Percentiles rank a stretch among this genome's conserved stretches.
phyloP scores from a whole-genome alignment of 208 protist species.

The Leishmania lainsoni region DNA sequence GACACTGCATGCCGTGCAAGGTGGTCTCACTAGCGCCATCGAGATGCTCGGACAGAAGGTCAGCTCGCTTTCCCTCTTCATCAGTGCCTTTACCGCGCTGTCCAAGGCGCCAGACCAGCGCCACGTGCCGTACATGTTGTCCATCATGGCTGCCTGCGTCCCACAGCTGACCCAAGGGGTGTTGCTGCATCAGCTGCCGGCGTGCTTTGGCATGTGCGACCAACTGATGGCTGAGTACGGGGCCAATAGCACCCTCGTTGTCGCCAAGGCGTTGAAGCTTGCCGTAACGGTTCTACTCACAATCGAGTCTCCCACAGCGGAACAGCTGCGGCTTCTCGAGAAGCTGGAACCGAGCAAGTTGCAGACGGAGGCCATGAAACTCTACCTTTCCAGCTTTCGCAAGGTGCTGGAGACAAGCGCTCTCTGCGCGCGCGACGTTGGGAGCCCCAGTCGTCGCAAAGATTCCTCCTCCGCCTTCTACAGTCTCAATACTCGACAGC shows the following conservation, averaged over 20 bases:
- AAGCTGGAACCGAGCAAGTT: conserved; percentile 78
- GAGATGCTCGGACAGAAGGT: conserved; percentile 60
- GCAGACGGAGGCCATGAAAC: conserved; percentile 63
- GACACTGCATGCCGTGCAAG: conserved; percentile 69
- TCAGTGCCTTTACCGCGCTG: conserved; percentile 72
- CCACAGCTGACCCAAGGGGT: conserved; percentile 74
- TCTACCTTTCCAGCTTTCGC: conserved; percentile 77
- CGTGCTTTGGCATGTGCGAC: conserved; percentile 58
- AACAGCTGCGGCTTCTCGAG: conserved; percentile 43
- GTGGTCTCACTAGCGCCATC: conserved; percentile 75
- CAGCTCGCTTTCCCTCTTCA: conserved; percentile 79
- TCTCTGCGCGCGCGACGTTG: conserved; percentile 28
- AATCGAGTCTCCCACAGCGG: conserved; percentile 56
- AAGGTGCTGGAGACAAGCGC: conserved; percentile 81
- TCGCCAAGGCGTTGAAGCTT: conserved; percentile 78
- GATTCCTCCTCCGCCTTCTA: conserved; percentile 21
- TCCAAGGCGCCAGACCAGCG: conserved; percentile 66
- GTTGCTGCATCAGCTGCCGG: conserved; percentile 52
- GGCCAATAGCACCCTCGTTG: conserved; percentile 56
- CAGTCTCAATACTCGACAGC: conserved; percentile 30
- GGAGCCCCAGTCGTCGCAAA: conserved; percentile 11
- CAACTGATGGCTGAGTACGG: conserved; percentile 77
- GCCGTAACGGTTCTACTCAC: conserved; percentile 64
- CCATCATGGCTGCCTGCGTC: conserved; percentile 76
- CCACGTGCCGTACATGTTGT: conserved; percentile 81